Conservation (phyloP, 306 rosid species). For the Vachellia collinsii region DNA sequence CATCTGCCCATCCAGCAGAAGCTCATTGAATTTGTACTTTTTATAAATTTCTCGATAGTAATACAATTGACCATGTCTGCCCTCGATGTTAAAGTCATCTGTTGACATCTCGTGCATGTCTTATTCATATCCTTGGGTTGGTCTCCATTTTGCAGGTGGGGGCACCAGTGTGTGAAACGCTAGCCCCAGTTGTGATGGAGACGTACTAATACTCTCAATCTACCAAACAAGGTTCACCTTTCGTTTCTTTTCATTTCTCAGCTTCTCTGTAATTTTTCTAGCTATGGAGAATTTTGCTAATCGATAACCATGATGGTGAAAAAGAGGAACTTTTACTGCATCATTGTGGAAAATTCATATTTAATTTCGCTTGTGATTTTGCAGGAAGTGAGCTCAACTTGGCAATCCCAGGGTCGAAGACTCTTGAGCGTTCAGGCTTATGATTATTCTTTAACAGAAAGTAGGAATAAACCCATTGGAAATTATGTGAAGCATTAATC, state of each 20-base stretch:
- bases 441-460: constrained; percentile 31
- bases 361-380: constrained; percentile 12
- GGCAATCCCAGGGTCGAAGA: constrained; percentile 25
- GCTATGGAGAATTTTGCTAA: constrained; percentile 1
- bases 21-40: constrained; percentile 36
- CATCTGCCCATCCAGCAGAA: constrained; percentile 29
- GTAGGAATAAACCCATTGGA: constrained; percentile 29
- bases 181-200: constrained; percentile 55
- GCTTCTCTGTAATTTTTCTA: constrained; percentile 4
- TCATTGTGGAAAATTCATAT: neutral
- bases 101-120: constrained; percentile 54
- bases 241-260: constrained; percentile 48
- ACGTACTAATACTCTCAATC: constrained; percentile 50
- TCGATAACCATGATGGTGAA: neutral
- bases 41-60: constrained; percentile 33
- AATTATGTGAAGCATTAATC: constrained; percentile 12
- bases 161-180: constrained; percentile 51
- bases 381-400: constrained; percentile 38
- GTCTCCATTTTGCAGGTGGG: constrained; percentile 76
- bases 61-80: constrained; percentile 39
- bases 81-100: constrained; percentile 49
- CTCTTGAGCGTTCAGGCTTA: constrained; percentile 9
- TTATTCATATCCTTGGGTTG: constrained; percentile 57
- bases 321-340: neutral
- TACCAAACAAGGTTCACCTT: constrained; percentile 61